Base-by-base conservation (phyloP, 164 flowering plant genomes). In the Tetrastigma voinierianum region DNA sequence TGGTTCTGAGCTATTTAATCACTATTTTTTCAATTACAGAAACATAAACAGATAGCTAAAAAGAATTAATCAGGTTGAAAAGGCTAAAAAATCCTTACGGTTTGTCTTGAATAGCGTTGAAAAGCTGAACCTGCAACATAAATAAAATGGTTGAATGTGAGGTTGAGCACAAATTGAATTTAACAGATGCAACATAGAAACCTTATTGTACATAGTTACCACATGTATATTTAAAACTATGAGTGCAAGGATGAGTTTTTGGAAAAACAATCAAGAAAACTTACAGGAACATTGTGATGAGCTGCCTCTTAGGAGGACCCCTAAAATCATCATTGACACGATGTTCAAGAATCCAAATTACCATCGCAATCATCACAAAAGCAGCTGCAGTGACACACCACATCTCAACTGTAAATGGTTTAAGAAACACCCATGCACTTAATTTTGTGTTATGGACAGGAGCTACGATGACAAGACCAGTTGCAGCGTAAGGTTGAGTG, bases 311-410 rank as follows among this genome's bases (percentile, higher is more conserved):
- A 15, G 90, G 92, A 47, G 97, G 82, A 44, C 97, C 97, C 11
- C 93, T 85, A 63, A 90, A 91, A 69, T 82, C 92, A 48, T 82
- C 71, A 51, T 91, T 91, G 23, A 84, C 77, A 46, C 92, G 83
- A 74, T 87, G 97, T 81, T 91, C 97, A 59, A 91, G 88, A 73
- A 84, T 77, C 97, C 96, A 91, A 51, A 91, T 77, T 59, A 91
- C 93, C 15, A 80, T 66, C 1, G 74, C 97, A 61, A 91, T 75
- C 67, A 90, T n/a, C 55, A 90, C 46, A 65, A 91, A 88, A 43
- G 82, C 85, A 48, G 71, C 85, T n/a, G 66, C 92, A 54, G 85
- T 87, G 20, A 74, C 82, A 57, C 81, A 74, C 97, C 97, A 91
- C 91, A 91, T 72, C 62, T 78, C 82, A 58, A 64, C 64, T 13